Percentiles rank a stretch among this genome's conserved stretches.
Evolutionary conservation across 805 yeast genomes (phyloP).

Genomic region (Lipomyces yamadae): DNA sequence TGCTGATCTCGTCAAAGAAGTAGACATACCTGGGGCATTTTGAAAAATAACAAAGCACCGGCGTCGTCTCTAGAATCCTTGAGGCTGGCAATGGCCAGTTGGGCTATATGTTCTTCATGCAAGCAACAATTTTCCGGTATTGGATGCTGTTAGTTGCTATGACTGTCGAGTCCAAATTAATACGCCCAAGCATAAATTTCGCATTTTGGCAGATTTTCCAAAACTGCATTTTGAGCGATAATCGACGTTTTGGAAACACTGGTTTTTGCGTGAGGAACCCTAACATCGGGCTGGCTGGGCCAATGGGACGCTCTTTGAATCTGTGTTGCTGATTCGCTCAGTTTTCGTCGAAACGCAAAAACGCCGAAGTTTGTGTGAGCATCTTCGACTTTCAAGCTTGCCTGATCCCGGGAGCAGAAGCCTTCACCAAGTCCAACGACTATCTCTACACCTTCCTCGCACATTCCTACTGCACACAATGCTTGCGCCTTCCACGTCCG

Average conservation of each 20-base stretch:
- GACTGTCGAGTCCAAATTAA: too few relatives aligned
- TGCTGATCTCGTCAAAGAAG: neutral
- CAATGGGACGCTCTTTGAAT: slow-evolving; percentile 19
- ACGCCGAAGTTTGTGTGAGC: neutral
- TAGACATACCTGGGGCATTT: slow-evolving; percentile 26
- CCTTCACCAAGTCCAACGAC: neutral
- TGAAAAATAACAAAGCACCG: neutral
- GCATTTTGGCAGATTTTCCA: neutral
- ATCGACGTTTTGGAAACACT: neutral
- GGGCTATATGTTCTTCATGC: neutral
- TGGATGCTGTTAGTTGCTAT: too few relatives aligned
- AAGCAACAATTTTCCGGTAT: neutral
- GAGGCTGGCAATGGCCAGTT: neutral
- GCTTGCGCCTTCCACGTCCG: slow-evolving; percentile 13
- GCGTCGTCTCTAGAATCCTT: neutral
- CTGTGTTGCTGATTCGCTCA: slow-evolving; percentile 14
- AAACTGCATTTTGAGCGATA: neutral
- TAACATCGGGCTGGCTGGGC: neutral
- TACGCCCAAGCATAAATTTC: neutral
- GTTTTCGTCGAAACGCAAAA: neutral
- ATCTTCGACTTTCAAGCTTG: slow-evolving; percentile 2
- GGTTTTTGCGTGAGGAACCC: neutral
- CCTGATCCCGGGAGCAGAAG: neutral
- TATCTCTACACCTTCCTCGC: neutral
- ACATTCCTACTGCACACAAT: neutral